Conservation (phyloP, 2,329 filamentous ascomycete species). For the Juglanconis oblonga region DNA sequence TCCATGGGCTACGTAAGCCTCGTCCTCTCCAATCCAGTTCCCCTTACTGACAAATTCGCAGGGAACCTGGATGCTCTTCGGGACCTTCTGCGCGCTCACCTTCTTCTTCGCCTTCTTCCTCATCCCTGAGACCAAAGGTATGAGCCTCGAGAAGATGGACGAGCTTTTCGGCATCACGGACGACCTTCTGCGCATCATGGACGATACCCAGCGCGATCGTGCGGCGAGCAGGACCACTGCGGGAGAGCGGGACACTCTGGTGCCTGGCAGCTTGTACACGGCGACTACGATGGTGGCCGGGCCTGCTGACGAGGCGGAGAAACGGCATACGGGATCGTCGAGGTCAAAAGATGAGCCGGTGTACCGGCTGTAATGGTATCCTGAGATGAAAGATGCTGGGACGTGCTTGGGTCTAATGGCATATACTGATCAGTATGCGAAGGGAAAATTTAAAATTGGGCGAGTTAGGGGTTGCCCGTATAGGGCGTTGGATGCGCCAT, state of each 20-base stretch:
- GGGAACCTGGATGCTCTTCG: constrained; percentile 69
- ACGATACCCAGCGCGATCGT: constrained; percentile 19
- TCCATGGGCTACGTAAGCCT: constrained; percentile 42
- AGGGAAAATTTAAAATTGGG: neutral
- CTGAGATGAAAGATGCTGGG: neutral
- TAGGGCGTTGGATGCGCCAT: too few relatives aligned
- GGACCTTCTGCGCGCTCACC: constrained; percentile 63
- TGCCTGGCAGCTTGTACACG: neutral
- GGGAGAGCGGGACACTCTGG: neutral
- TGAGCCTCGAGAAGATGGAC: constrained; percentile 62
- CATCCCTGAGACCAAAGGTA: constrained; percentile 69
- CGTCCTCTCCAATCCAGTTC: neutral
- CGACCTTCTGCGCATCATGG: constrained; percentile 33
- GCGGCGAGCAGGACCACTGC: constrained; percentile 3
- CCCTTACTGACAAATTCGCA: constrained; percentile 17
- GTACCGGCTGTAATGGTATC: neutral
- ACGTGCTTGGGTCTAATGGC: neutral
- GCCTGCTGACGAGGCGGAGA: neutral
- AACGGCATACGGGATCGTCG: neutral
- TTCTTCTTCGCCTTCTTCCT: constrained; percentile 65
- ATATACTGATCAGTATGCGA: neutral
- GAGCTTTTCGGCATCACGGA: constrained; percentile 59
- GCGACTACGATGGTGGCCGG: neutral
- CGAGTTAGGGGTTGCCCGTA: neutral
- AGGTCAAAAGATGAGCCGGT: constrained; percentile 1